A percentile compares a stretch with the other conserved stretches of the same genome.
Conservation (phyloP, 495 filamentous ascomycete genomes). For the Durotheca rogersii region DNA sequence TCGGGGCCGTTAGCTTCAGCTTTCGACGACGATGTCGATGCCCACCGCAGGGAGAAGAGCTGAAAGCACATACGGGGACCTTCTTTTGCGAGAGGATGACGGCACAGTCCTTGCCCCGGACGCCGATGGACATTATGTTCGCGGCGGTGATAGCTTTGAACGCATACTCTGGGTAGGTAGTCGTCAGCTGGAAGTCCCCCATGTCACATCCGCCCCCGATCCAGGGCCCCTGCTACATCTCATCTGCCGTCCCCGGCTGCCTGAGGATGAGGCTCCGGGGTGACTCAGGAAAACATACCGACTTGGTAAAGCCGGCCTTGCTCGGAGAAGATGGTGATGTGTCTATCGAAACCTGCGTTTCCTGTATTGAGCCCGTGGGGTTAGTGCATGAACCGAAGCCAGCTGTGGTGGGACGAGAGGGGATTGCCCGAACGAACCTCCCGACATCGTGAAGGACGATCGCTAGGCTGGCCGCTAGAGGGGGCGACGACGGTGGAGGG, state of each 20-base stretch:
- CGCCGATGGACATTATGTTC: constrained; percentile 95
- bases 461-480: too few relatives aligned
- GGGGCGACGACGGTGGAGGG: constrained; percentile 1
- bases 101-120: constrained; percentile 93
- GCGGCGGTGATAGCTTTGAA: constrained; percentile 99
- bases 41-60: constrained; percentile 16
- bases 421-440: constrained; percentile 32
- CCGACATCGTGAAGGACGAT: constrained; percentile 50
- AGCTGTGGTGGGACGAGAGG: constrained; percentile 21
- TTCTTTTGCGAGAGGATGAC: constrained; percentile 99
- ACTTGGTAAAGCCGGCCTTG: constrained; percentile 98
- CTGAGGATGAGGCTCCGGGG: constrained; percentile 7
- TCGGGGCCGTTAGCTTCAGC: constrained; percentile 37
- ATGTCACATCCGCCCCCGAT: constrained; percentile 3
- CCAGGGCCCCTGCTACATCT: constrained; percentile 3
- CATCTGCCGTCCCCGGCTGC: background rate
- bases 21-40: constrained; percentile 7
- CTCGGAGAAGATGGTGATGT: constrained; percentile 99
- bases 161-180: constrained; percentile 78
- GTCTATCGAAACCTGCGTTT: constrained; percentile 94
- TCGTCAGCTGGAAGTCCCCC: constrained; percentile 35
- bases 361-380: constrained; percentile 51
- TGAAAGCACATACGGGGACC: constrained; percentile 74
- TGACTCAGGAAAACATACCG: constrained; percentile 63
- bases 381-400: constrained; percentile 19